A percentile compares a stretch with the other conserved stretches of the same genome.
phyloP scores from a whole-genome alignment of 2,329 filamentous ascomycete species.

The Ceratocystis destructans region DNA sequence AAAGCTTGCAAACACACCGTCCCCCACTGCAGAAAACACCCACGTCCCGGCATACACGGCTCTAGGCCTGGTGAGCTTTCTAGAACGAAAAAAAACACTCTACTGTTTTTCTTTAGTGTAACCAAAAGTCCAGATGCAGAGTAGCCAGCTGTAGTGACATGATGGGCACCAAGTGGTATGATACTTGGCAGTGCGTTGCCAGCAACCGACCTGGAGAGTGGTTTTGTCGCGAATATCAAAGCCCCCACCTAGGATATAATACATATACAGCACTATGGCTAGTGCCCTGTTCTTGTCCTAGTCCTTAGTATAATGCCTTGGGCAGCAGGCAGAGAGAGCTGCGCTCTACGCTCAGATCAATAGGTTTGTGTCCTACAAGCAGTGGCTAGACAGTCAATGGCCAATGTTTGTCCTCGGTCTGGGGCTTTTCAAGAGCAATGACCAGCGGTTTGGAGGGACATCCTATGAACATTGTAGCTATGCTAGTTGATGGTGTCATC shows the following conservation, averaged over 20 bases:
- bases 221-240: constrained; percentile 39
- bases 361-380: constrained; percentile 55
- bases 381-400: constrained; percentile 54
- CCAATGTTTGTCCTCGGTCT: constrained; percentile 38
- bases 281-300: neutral
- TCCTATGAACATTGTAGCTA: constrained; percentile 44
- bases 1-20: constrained; percentile 12
- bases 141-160: constrained; percentile 53
- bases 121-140: constrained; percentile 46
- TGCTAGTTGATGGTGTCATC: constrained; percentile 54
- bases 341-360: constrained; percentile 42
- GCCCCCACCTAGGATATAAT: constrained; percentile 19
- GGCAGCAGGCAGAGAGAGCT: constrained; percentile 27
- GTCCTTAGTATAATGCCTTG: constrained; percentile 4
- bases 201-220: constrained; percentile 52
- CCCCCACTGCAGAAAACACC: constrained; percentile 26
- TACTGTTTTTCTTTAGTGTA: constrained; percentile 41
- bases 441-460: constrained; percentile 41
- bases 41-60: constrained; percentile 29
- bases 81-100: too few relatives aligned
- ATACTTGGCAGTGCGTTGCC: constrained; percentile 45
- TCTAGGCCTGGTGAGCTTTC: constrained; percentile 15
- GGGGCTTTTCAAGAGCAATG: constrained; percentile 36
- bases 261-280: neutral
- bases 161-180: constrained; percentile 34